Base-by-base conservation (phyloP, 2,329 filamentous ascomycete species). In the Penicillium sp. region DNA sequence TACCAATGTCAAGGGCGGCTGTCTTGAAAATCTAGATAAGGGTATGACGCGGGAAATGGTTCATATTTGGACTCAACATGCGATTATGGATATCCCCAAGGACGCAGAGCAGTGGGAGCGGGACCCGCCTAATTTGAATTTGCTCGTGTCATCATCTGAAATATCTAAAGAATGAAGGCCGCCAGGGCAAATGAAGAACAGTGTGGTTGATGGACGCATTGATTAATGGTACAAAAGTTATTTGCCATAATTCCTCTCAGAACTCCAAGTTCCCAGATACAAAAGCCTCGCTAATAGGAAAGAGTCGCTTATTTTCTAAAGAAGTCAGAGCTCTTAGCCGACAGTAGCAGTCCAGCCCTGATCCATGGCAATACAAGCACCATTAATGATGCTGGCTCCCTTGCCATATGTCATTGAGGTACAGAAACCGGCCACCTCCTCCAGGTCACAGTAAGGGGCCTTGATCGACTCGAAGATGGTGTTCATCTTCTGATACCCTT, bases 31-130 rank as follows among this genome's bases (percentile, higher is more conserved):
- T 1, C 72, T 89, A 18, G 79, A 85, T 63, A 85, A 81, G 79
- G 74, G 72, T 8, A 76, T 74, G 68, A 84, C 85, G 82, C 74
- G 68, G 12, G 73, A 68, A 3, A 84, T 84, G 26, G 81, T 82
- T 58, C 86, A 89, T 72, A 84, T 89, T 61, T 88, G 83, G 81
- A 85, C 83, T 18, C 83, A 83, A 62, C 80, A 78, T 39, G 85
- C 85, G 59, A 85, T 89, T 76, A 78, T 88, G 16, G 82, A 85
- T 31, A 87, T 89, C 57, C 85, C 86, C 2, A 84, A 86, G 61
- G 81, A 83, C 9, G 80, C 78, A 26, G 82, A 86, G 70, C 52
- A 50, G 21, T 79, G 81, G 65, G 77, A 79, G 13, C 82, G 82
- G 52, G 79, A 82, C 51, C 81, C 81, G 36, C 45, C 49, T 7